Conservation (phyloP, 2,329 filamentous ascomycete species). For the Aspergillus sp. region DNA sequence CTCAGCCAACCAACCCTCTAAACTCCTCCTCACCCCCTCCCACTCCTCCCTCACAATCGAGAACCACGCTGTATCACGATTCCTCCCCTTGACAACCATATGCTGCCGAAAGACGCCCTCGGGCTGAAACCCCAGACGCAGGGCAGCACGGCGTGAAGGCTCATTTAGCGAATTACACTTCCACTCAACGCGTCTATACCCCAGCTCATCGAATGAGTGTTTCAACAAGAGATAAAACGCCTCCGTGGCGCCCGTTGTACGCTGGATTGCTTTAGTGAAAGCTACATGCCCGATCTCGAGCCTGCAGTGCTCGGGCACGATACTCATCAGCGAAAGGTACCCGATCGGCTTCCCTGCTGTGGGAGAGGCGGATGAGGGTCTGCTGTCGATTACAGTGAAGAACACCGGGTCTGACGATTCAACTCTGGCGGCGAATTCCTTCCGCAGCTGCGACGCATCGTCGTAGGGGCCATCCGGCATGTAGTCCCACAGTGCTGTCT, state of each 20-base stretch:
- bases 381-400: conserved; percentile 46
- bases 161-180: conserved; percentile 61
- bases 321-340: conserved; percentile 45
- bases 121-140: conserved; percentile 57
- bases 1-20: conserved; percentile 57
- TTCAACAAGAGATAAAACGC: conserved; percentile 57
- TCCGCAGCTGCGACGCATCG: conserved; percentile 29
- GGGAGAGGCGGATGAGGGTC: conserved; percentile 17
- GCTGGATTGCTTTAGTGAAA: conserved; percentile 52
- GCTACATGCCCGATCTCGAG: conserved; percentile 61
- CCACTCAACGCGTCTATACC: conserved; percentile 63
- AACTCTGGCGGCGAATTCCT: conserved; percentile 17
- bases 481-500: conserved; percentile 43
- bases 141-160: conserved; percentile 55
- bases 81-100: conserved; percentile 58
- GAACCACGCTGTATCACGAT: conserved; percentile 62
- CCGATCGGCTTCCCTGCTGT: conserved; percentile 41
- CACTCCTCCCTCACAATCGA: conserved; percentile 62
- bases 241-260: conserved; percentile 59
- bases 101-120: conserved; percentile 65
- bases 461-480: conserved; percentile 39
- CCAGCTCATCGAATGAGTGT: conserved; percentile 55
- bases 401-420: conserved; percentile 40
- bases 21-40: conserved; percentile 52
- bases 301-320: conserved; percentile 48